Base-by-base conservation (phyloP, 2,329 filamentous ascomycete species). In the Chaetomium strumarium region DNA sequence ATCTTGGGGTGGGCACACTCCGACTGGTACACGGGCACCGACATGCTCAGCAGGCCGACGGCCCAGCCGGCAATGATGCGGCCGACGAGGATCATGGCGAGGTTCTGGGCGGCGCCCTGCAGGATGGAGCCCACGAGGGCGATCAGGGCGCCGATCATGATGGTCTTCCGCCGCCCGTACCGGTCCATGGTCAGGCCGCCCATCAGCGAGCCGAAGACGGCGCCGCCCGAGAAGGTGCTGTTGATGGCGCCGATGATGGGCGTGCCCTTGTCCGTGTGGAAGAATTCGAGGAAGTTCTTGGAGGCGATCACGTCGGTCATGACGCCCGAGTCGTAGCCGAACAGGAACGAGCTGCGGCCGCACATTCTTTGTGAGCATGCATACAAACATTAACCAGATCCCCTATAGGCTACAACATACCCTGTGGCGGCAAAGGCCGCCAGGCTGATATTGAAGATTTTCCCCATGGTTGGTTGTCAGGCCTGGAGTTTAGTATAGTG, bases 161-260 rank as follows among this genome's bases (percentile, higher is more conserved):
- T 80, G 20, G 81, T 82, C 57, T 71, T 72, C 58, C 75, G 75
- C 49, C 83, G 76, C 12, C 83, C 83, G 46, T 84, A 75, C 20
- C 73, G 72, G 59, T 86, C 83, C 67, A 82, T 82, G 12, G 82
- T 81, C 16, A 78, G 66, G 13, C 76, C 76, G 53, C 72, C 76
- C 68, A 76, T 75, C 41, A 80, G 65, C 19, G 75, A 70, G 3
- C 77, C 77, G 57, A 80, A 75, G 4, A 77, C 70, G 51, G 77
- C 77, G 20, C 77, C 77, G 2, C 77, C 77, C 2, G 72, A 75
- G 60, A 84, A 85, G 20, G 82, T 83, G 53, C 80, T 80, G 62
- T 83, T 81, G 63, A 85, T 79, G 17, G 81, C 81, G 11, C 82
- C 82, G 51, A 84, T 71, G 46, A 81, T 76, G 5, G 76, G 68